These are phyloP conservation scores for Skeletonema tropicum DNA, from an alignment of 108 stramenopile species.

Conservation along the genomic window DNA sequence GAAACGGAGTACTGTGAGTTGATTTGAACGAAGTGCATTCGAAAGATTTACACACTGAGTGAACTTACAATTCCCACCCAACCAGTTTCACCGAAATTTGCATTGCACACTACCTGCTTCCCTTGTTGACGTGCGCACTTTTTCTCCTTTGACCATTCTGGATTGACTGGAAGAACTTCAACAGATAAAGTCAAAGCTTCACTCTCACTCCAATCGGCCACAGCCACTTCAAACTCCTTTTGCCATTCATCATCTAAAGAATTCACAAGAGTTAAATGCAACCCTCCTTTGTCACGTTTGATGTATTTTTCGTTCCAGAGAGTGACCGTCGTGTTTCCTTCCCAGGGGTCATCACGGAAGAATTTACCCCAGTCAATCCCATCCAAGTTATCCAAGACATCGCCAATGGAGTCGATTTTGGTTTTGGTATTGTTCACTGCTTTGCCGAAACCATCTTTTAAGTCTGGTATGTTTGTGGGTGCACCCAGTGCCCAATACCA, in stretches of 20 bases:
- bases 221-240: constrained; percentile 51
- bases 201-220: constrained; percentile 69
- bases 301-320: constrained; percentile 46
- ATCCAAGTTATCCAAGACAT: constrained; percentile 39
- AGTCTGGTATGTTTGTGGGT: background rate
- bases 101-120: constrained; percentile 76
- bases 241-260: constrained; percentile 71
- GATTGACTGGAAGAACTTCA: constrained; percentile 37
- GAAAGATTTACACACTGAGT: background rate
- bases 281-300: constrained; percentile 49
- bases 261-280: constrained; percentile 59
- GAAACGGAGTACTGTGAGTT: background rate
- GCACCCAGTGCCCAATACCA: background rate
- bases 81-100: constrained; percentile 72
- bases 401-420: constrained; percentile 44
- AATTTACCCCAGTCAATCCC: constrained; percentile 39
- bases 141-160: constrained; percentile 3
- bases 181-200: constrained; percentile 58
- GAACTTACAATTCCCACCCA: constrained; percentile 64
- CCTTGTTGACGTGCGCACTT: constrained; percentile 52
- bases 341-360: constrained; percentile 49
- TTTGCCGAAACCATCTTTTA: background rate
- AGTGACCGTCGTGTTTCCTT: constrained; percentile 66
- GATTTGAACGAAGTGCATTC: background rate
- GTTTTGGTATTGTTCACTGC: constrained; percentile 3